phyloP scores from a whole-genome alignment of 768 basidiomycete species.

The Rhizopogon rudus region DNA sequence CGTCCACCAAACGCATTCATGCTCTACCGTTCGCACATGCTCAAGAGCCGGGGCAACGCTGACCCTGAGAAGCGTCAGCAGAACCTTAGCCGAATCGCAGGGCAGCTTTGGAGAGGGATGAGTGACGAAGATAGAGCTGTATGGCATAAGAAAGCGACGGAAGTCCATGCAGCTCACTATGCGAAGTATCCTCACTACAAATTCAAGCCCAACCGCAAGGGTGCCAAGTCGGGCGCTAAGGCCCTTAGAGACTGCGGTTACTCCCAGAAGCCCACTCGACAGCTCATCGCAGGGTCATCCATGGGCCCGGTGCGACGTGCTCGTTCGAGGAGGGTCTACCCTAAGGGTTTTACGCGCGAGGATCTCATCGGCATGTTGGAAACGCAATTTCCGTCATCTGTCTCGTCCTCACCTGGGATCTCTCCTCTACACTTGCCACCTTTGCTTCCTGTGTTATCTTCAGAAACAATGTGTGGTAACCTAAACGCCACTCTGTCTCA shows the following conservation, averaged over 20 bases:
- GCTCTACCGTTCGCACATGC: slow-evolving; percentile 48
- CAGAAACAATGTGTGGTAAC: not conserved
- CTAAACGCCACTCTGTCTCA: slow-evolving; percentile 1
- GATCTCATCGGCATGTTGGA: slow-evolving; percentile 10
- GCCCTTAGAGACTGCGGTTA: slow-evolving; percentile 13
- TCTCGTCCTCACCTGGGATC: slow-evolving; percentile 3
- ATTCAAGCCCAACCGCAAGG: slow-evolving; percentile 22
- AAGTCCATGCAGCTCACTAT: slow-evolving; percentile 22
- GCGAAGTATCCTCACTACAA: slow-evolving; percentile 24
- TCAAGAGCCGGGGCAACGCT: slow-evolving; percentile 38
- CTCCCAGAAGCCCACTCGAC: slow-evolving; percentile 24
- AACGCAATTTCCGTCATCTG: not conserved
- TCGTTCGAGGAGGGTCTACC: slow-evolving; percentile 25
- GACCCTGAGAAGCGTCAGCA: slow-evolving; percentile 48
- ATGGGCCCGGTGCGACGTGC: slow-evolving; percentile 28
- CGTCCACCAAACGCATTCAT: slow-evolving; percentile 57
- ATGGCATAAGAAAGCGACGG: slow-evolving; percentile 31
- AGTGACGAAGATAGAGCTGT: slow-evolving; percentile 25
- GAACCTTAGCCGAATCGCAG: slow-evolving; percentile 49
- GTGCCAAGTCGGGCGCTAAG: slow-evolving; percentile 8
- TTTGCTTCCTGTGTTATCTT: slow-evolving; percentile 11
- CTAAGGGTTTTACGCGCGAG: slow-evolving; percentile 3
- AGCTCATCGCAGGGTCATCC: slow-evolving; percentile 34
- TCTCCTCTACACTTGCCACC: slow-evolving; percentile 13
- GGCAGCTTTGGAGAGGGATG: slow-evolving; percentile 47